A percentile compares a stretch with the other conserved stretches of the same genome.
Conservation (phyloP, 1,284 basidiomycete genomes). For the Melanopsichium pennsylvanicum region DNA sequence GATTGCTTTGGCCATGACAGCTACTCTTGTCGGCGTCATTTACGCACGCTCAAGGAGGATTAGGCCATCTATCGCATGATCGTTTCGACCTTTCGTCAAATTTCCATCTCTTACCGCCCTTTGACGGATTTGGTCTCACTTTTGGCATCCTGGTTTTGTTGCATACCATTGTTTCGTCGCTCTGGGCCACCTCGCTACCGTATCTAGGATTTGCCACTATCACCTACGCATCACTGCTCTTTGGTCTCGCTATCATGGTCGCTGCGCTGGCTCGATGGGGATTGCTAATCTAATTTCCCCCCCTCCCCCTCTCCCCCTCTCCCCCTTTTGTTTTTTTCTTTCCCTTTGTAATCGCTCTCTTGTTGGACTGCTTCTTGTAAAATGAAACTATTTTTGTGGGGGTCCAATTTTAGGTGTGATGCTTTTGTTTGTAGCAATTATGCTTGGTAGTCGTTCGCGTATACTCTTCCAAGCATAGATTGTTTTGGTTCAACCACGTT, state of each 20-base stretch:
- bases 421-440: too few relatives aligned
- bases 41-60: conserved; percentile 49
- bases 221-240: conserved; percentile 55
- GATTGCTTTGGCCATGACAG: too few relatives aligned
- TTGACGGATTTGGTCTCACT: conserved; percentile 34
- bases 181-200: conserved; percentile 55
- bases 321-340: too few relatives aligned
- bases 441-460: too few relatives aligned
- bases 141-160: conserved; percentile 43
- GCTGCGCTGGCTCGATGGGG: conserved; percentile 57
- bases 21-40: conserved; percentile 55
- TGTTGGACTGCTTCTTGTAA: too few relatives aligned
- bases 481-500: too few relatives aligned
- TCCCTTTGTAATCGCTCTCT: too few relatives aligned
- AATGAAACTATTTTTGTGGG: too few relatives aligned
- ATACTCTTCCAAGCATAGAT: too few relatives aligned
- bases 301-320: too few relatives aligned
- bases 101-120: conserved; percentile 42
- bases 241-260: conserved; percentile 53
- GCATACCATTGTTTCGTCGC: conserved; percentile 48
- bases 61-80: conserved; percentile 23
- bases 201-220: conserved; percentile 51
- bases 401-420: too few relatives aligned
- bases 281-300: conserved; percentile 38
- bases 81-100: conserved; percentile 27